Conservation (phyloP, 768 basidiomycete genomes). For the Collybia mongolica region DNA sequence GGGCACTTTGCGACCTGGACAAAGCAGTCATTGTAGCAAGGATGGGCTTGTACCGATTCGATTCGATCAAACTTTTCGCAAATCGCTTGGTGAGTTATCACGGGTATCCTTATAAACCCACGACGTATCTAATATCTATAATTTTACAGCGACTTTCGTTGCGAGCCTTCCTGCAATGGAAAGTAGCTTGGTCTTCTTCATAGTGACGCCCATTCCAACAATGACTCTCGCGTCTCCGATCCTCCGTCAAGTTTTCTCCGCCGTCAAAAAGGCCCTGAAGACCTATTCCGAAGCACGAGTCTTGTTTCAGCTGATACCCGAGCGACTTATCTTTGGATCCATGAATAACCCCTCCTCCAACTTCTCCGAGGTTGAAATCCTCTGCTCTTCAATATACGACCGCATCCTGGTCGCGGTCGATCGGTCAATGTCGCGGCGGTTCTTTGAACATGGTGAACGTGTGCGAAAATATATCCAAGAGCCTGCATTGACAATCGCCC, state of each 20-base stretch:
- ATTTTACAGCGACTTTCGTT: conserved; percentile 46
- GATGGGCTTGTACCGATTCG: conserved; percentile 64
- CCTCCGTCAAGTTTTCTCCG: conserved; percentile 68
- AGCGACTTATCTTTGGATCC: conserved; percentile 50
- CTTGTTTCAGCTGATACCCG: conserved; percentile 74
- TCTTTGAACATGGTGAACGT: conserved; percentile 38
- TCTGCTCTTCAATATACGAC: conserved; percentile 71
- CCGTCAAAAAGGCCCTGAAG: conserved; percentile 56
- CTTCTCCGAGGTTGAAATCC: conserved; percentile 41
- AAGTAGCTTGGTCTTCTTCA: conserved; percentile 60
- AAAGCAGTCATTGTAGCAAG: conserved; percentile 38
- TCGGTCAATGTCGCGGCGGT: conserved; percentile 55
- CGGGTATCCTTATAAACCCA: neutral
- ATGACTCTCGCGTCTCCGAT: conserved; percentile 64
- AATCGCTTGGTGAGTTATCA: conserved; percentile 49
- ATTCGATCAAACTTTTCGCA: conserved; percentile 67
- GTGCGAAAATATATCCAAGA: conserved; percentile 57
- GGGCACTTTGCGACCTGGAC: conserved; percentile 56
- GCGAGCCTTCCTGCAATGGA: conserved; percentile 35
- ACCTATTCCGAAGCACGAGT: conserved; percentile 48
- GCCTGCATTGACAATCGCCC: conserved; percentile 63
- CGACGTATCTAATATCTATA: neutral
- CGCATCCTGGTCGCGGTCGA: conserved; percentile 61
- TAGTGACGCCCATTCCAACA: conserved; percentile 58
- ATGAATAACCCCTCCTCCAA: conserved; percentile 42